phyloP scores from a whole-genome alignment of 305 asterid genomes.

The Euphrasia arctica region DNA sequence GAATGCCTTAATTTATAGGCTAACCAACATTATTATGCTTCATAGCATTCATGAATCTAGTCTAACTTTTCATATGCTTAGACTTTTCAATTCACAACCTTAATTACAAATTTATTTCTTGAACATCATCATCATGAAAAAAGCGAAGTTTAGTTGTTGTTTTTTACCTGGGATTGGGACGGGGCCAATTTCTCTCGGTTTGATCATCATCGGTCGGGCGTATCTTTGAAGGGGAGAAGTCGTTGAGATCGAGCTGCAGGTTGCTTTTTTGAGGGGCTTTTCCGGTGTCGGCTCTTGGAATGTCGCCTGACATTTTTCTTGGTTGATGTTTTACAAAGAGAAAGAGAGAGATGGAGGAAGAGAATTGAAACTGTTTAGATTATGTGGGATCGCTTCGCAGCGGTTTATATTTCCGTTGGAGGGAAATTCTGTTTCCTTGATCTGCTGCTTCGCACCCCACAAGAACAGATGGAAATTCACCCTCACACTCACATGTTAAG shows the following conservation, averaged over 20 bases:
- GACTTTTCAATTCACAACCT: too few species aligned
- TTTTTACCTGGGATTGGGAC: neutral
- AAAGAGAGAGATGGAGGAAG: neutral
- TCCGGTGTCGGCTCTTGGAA: neutral
- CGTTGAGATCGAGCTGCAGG: neutral
- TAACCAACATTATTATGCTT: too few species aligned
- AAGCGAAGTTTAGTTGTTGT: neutral
- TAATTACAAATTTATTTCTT: too few species aligned
- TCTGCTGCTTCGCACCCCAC: neutral
- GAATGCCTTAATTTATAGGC: neutral
- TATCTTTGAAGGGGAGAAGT: neutral
- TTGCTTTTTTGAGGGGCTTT: neutral
- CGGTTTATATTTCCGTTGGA: conserved; percentile 2
- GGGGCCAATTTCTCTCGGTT: neutral
- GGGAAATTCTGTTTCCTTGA: neutral
- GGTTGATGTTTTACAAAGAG: neutral
- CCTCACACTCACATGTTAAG: too few species aligned
- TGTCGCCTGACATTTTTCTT: neutral
- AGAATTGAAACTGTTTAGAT: neutral
- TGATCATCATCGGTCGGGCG: neutral
- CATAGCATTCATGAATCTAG: too few species aligned
- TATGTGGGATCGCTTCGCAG: neutral
- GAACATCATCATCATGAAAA: neutral
- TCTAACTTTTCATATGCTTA: too few species aligned
- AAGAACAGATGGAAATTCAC: too few species aligned